phyloP scores from a whole-genome alignment of 2,329 filamentous ascomycete genomes.

The Lomentospora prolificans region DNA sequence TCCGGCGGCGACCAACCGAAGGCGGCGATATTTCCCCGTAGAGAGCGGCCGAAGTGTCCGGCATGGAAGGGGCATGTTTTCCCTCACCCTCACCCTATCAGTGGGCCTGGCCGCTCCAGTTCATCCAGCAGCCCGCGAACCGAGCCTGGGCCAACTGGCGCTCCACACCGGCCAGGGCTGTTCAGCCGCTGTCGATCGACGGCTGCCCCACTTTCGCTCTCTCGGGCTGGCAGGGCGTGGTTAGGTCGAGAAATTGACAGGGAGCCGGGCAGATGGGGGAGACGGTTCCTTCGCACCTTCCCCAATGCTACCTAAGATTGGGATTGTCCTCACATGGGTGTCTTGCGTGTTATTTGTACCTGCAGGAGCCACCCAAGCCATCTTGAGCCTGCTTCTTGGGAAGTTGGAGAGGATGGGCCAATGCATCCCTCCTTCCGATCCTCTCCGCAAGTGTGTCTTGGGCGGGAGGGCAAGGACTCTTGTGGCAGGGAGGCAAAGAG shows the following conservation, averaged over 20 bases:
- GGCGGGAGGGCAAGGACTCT: no score
- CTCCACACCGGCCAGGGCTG: background rate
- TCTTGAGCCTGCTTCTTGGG: background rate
- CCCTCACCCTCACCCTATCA: no score
- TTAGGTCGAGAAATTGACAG: background rate
- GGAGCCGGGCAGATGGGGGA: background rate
- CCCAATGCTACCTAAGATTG: slow-evolving; percentile 1
- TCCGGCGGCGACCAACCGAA: background rate
- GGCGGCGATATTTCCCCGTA: background rate
- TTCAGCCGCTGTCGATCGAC: slow-evolving; percentile 7
- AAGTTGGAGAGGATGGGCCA: no score
- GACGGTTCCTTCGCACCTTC: background rate
- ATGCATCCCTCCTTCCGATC: no score
- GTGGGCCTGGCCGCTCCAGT: background rate
- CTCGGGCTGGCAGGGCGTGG: background rate
- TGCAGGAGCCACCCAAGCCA: slow-evolving; percentile 8
- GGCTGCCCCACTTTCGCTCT: background rate
- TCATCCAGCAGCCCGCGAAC: background rate
- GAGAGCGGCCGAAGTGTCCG: background rate
- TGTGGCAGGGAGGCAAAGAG: no score
- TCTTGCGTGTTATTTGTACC: background rate
- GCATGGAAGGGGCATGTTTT: no score
- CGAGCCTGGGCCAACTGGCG: background rate
- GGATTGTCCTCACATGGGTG: background rate
- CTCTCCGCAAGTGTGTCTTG: no score